phyloP scores from a whole-genome alignment of 257 asterid genomes.

The Capsicum baccatum region DNA sequence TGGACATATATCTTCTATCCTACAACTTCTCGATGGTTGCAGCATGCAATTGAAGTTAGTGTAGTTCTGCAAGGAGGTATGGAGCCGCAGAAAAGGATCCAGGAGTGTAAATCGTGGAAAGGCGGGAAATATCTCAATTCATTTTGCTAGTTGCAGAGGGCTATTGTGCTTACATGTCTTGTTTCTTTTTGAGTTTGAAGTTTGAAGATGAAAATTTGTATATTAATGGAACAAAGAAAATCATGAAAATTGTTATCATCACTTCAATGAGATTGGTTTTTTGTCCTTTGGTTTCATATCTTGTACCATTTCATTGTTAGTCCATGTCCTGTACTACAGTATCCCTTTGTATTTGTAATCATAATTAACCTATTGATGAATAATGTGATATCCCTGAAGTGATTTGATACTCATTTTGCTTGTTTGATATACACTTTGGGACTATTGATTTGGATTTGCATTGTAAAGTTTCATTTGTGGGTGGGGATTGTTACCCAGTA shows the following conservation, averaged over 20 bases:
- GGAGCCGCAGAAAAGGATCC: neutral
- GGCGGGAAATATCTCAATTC: neutral
- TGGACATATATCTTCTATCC: neutral
- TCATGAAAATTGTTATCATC: neutral
- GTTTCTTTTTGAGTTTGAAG: neutral
- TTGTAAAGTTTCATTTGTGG: too few species aligned
- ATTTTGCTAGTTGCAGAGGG: neutral
- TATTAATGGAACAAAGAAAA: neutral
- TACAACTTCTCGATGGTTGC: neutral
- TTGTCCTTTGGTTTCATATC: too few species aligned
- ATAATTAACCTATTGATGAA: too few species aligned
- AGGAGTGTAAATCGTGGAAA: neutral
- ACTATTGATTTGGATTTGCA: too few species aligned
- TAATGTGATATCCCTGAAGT: too few species aligned
- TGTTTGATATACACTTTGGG: too few species aligned
- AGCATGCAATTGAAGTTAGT: neutral
- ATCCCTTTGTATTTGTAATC: too few species aligned
- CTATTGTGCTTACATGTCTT: slow-evolving; percentile 15
- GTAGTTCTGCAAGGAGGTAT: neutral
- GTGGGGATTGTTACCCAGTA: too few species aligned
- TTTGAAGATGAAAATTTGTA: neutral
- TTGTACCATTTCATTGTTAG: too few species aligned
- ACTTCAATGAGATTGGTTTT: too few species aligned
- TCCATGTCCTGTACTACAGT: too few species aligned
- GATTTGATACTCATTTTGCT: too few species aligned